phyloP scores from a whole-genome alignment of 73 alveolate species.

The Tetrahymena malaccensis region DNA sequence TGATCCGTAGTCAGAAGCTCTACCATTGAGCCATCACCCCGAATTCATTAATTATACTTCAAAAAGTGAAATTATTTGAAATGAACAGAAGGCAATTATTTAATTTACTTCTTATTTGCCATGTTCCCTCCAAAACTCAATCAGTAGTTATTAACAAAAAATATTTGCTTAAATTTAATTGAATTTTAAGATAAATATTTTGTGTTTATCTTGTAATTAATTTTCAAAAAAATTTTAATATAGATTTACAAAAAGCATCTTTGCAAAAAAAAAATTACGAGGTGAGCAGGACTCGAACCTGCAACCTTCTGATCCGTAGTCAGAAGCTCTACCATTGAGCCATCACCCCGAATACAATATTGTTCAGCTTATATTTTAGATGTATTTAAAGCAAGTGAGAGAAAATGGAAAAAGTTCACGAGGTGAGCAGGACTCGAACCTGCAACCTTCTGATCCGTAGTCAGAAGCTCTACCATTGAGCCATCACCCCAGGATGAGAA shows the following conservation, averaged over 20 bases:
- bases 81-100: no score
- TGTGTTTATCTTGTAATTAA: no score
- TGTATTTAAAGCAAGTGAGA: not conserved
- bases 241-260: no score
- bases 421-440: not conserved
- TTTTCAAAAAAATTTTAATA: no score
- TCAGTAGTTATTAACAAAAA: no score
- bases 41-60: no score
- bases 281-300: not conserved
- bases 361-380: not conserved
- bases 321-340: not conserved
- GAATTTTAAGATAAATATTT: no score
- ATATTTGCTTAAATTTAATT: no score
- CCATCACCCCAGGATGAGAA: not conserved
- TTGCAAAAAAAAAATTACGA: not conserved
- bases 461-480: not conserved
- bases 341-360: not conserved
- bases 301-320: not conserved
- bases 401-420: not conserved
- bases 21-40: not conserved
- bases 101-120: no score
- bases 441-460: not conserved
- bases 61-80: not conserved
- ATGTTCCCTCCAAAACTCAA: no score
- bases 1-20: not conserved